Evolutionary conservation across 768 basidiomycete species (phyloP).

Genomic region (Tricholoma matsutake): DNA sequence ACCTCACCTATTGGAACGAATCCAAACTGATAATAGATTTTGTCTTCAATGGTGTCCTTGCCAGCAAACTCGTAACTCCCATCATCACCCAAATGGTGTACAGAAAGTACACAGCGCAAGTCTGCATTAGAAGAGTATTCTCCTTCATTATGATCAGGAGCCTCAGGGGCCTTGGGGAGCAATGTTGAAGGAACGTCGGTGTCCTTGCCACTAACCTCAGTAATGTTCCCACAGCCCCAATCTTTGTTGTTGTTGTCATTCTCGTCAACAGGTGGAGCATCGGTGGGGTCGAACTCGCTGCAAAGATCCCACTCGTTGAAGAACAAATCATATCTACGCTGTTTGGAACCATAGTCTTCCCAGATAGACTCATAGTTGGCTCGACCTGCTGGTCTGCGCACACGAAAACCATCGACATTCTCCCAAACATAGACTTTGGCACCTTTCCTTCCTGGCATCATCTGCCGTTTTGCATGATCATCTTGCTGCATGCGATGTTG

Average conservation of each 20-base stretch:
- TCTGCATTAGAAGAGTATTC: no score
- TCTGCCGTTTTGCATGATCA: not conserved
- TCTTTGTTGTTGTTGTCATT: not conserved
- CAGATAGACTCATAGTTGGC: conserved; percentile 11
- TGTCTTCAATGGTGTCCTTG: not conserved
- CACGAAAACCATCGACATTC: conserved; percentile 18
- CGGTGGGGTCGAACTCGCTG: conserved; percentile 9
- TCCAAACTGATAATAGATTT: not conserved
- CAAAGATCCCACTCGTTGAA: conserved; percentile 23
- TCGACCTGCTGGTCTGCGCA: conserved; percentile 11
- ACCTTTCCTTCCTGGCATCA: conserved; percentile 16
- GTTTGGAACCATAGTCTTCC: conserved; percentile 10
- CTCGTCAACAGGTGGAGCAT: conserved; percentile 6
- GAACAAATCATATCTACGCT: conserved; percentile 16
- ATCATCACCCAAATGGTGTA: no score
- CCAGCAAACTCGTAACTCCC: no score
- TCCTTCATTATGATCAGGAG: no score
- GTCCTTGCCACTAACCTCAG: no score
- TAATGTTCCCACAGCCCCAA: no score
- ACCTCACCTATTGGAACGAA: not conserved
- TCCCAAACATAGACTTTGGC: conserved; percentile 21
- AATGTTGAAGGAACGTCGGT: no score
- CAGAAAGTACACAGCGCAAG: no score
- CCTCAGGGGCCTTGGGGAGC: no score
- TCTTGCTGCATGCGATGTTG: not conserved